Evolutionary conservation across 1,284 basidiomycete genomes (phyloP).

Genomic region (Trichosporon faecale): DNA sequence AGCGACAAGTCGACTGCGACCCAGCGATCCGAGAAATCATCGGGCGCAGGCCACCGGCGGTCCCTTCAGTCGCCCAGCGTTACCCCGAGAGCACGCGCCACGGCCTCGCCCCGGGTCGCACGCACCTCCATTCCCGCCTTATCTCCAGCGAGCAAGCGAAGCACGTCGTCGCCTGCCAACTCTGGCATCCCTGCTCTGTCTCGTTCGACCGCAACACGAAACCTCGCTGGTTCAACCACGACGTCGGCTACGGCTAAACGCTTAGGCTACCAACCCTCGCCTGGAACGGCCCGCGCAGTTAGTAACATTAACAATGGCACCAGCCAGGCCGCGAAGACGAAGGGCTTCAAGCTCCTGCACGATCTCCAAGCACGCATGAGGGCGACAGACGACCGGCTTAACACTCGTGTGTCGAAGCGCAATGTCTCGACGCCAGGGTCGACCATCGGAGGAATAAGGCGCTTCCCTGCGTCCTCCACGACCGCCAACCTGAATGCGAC

Average conservation of each 20-base stretch:
- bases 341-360: conserved; percentile 41
- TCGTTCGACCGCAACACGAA: conserved; percentile 41
- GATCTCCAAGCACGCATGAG: conserved; percentile 44
- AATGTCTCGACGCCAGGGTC: conserved; percentile 51
- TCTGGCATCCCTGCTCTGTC: conserved; percentile 35
- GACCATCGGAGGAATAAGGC: not conserved
- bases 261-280: conserved; percentile 10
- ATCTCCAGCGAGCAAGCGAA: conserved; percentile 14
- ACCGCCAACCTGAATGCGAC: not conserved
- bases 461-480: not conserved
- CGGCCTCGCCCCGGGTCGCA: conserved; percentile 9
- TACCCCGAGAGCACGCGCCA: conserved; percentile 10
- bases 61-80: conserved; percentile 12
- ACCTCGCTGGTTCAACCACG: conserved; percentile 29
- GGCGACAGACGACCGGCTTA: conserved; percentile 45
- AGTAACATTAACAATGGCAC: conserved; percentile 13
- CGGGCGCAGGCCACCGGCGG: conserved; percentile 6
- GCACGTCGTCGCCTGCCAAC: conserved; percentile 28
- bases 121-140: conserved; percentile 10
- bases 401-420: conserved; percentile 33
- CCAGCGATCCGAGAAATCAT: conserved; percentile 8
- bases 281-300: conserved; percentile 22
- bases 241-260: conserved; percentile 10
- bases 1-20: conserved; percentile 12
- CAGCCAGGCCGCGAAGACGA: conserved; percentile 35